Evolutionary conservation across 768 basidiomycete genomes (phyloP).

Genomic region (Crepidotus variabilis): DNA sequence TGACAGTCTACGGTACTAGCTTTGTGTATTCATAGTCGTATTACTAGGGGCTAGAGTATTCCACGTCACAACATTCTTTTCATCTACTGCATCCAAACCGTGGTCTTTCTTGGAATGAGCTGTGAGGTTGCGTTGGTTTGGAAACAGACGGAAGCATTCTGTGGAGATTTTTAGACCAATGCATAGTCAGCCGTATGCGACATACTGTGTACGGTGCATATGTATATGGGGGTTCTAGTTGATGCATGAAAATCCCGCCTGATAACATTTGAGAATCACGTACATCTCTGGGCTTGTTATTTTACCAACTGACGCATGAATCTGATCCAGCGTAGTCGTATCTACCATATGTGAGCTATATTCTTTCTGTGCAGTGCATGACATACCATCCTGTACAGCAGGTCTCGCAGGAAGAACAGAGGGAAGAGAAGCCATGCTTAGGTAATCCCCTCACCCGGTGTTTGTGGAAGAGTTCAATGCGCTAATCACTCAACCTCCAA

Average conservation of each 20-base stretch:
- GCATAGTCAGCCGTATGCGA: neutral
- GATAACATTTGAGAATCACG: conserved; percentile 19
- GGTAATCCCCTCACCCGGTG: too few relatives aligned
- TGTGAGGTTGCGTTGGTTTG: conserved; percentile 65
- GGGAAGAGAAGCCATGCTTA: conserved; percentile 35
- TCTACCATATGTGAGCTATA: conserved; percentile 28
- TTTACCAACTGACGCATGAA: conserved; percentile 47
- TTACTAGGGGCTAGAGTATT: conserved; percentile 30
- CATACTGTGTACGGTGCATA: conserved; percentile 63
- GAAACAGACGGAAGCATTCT: conserved; percentile 74
- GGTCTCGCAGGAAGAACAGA: conserved; percentile 48
- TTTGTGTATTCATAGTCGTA: conserved; percentile 12
- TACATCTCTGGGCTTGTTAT: conserved; percentile 67
- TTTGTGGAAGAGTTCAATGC: too few relatives aligned
- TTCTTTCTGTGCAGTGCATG: neutral
- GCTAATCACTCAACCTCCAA: too few relatives aligned
- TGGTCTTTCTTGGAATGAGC: conserved; percentile 74
- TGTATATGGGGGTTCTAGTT: conserved; percentile 76
- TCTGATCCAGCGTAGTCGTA: conserved; percentile 50
- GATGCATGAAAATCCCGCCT: neutral
- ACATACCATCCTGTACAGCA: conserved; percentile 49
- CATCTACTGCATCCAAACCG: conserved; percentile 40
- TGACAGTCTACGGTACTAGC: neutral
- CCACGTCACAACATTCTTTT: conserved; percentile 65
- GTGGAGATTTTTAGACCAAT: neutral